Evolutionary conservation across 2,329 filamentous ascomycete species (phyloP), one percentile per base, ranked within the genome.

Genomic region (Trichoderma atrobrunneum): DNA sequence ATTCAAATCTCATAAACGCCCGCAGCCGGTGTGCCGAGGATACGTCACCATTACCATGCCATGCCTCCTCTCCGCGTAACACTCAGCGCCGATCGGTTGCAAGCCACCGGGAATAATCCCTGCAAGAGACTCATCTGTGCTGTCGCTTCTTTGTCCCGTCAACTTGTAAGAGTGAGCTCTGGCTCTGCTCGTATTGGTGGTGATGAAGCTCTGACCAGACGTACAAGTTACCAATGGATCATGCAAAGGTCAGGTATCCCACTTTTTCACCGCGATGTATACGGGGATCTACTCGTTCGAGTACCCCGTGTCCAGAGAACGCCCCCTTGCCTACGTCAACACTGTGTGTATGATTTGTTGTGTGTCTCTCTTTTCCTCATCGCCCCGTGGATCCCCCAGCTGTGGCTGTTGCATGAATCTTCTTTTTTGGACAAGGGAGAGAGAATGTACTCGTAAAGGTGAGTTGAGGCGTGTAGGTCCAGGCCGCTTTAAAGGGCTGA

Each of bases 391-490:
- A 70, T 61, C 67, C 65, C 24, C 67, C 57, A 70, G 67, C 56
- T 70, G 67, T 70, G 67, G 67, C 67, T 70, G 67, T 62, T 70
- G 67, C 67, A 70, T 70, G 57, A 70, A 30, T 67, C 30, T 62
- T 34, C 43, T 51, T 70, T 62, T 62, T 61, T 61, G 26, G 57
- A 21, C 21, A 70, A 70, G 67, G 56, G 57, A 70, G 67, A n/a
- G 57, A 28, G 34, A 70, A 16, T 21, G 36, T 36, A 36, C 34
- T 36, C 34, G 34, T 18, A 43, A 62, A 34, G 24, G 32, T 18
- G 18, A 39, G 59, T 28, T 28, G 30, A 61, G 21, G 32, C 26
- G 59, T 14, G 8, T 39, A 30, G 30, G 32, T 34, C 48, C 51
- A 24, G 64, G 18, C 36, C 39, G 57, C 21, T 70, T 70, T 71